Base-by-base conservation (phyloP, 1,139 yeast species). In the Kluyveromyces sp. region DNA sequence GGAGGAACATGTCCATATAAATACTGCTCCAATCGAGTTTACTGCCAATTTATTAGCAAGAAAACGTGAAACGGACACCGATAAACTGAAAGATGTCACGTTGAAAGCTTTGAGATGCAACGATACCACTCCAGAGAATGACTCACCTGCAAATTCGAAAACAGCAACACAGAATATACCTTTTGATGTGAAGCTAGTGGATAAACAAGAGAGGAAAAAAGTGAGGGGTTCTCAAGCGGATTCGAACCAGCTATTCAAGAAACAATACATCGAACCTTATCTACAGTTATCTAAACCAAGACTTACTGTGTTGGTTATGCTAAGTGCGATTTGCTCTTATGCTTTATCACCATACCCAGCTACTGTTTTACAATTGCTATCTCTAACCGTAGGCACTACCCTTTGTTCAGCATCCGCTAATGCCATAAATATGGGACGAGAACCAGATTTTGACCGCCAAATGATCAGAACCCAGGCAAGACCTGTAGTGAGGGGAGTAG, bases 341-440 rank as follows among this genome's bases (percentile, higher is more conserved):
- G 97, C 97, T 0, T 71, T 92, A 33, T 87, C 96, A 0, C 98
- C 98, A 1, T 75, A 76, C 53, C 70, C 72, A n/a, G 79, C 90
- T 2, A 79, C 95, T 1, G 65, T 92, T 1, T 71, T 79, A 7
- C 83, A 87, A 55, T 72, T 92, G 39, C 57, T 84, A 38, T 80
- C 81, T 54, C 70, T 92, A 35, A 86, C 97, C 0, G 64, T 76
- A 0, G 99, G 99, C 15, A 92, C 97, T 0, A 79, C 92, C 1
- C 68, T 92, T 41, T 78, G 95, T 55, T 88, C 97, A 0, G 95
- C 95, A 7, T 81, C 96, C 2, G 99, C 99, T 1, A 92, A 92
- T 66, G 95, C 97, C 2, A 88, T 92, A 45, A 92, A 92, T 62
- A 92, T 90, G 96, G 97, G 90, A 1, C 73, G 98, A 52, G 99